Evolutionary conservation across 495 filamentous ascomycete genomes (phyloP), one percentile per base, ranked within the genome.

Genomic region (Peziza echinospora): DNA sequence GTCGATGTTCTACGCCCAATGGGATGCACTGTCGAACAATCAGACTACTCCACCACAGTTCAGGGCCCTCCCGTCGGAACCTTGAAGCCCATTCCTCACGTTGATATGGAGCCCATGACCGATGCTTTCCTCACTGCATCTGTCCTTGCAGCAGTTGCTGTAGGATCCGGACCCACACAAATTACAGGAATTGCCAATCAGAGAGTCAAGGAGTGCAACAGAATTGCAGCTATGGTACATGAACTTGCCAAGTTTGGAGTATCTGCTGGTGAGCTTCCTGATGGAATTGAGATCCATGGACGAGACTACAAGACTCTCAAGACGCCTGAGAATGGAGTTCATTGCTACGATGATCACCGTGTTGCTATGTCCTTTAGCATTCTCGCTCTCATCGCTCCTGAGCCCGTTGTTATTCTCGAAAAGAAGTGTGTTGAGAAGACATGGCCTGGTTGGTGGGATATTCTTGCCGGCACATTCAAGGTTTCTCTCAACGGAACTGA

Each of bases 361-460:
- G 85, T 99, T 6, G 89, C 89, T 7, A 96, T 96, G 84, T 94
- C 86, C 63, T 91, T 94, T 63, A 84, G 84, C 48, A 82, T 99
- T n/a, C 63, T 99, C 24, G 75, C 83, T 17, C 65, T 82, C 21
- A 68, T 80, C 26, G 69, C 79, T n/a, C 81, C 89, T 5, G 58
- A 73, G 10, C 71, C 82, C 1, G 78, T 83, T 2, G 64, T 93
- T 24, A 77, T 99, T 45, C 66, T 77, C 5, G 89, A 99, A 61
- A 79, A 80, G 49, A 84, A 91, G 58, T 99, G 89, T 59, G 80
- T 83, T 19, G 86, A 78, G 37, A 99, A 99, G 71, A 99, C 89
- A n/a, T 99, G 91, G 89, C 89, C 89, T 0, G 89, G 85, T 10
- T 99, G 89, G 84, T 99, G 89, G 89, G 91, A 99, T 61, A 73